Evolutionary conservation across 345 rosid species (phyloP).

Genomic region (Eucalyptus virginea): DNA sequence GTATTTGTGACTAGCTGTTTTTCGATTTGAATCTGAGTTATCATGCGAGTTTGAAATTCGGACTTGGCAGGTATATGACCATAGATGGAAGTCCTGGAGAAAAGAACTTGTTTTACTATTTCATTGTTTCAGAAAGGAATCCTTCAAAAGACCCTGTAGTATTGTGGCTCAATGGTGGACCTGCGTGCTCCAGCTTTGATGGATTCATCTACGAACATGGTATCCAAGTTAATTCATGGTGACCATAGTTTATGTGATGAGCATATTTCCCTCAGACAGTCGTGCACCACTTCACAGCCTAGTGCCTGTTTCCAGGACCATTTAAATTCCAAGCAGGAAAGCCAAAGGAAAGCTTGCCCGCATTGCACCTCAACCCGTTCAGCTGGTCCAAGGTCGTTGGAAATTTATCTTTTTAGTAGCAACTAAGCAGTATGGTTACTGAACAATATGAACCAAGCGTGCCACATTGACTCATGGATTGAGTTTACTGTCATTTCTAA

Average conservation of each 20-base stretch:
- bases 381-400: conserved; percentile 14
- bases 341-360: conserved; percentile 1
- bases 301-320: conserved; percentile 2
- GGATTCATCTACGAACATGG: conserved; percentile 24
- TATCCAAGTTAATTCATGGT: neutral
- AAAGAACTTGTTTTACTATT: conserved; percentile 27
- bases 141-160: conserved; percentile 14
- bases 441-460: neutral
- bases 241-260: neutral
- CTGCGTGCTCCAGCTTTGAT: conserved; percentile 23
- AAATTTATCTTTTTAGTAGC: neutral
- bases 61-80: conserved; percentile 14
- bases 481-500: neutral
- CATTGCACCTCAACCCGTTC: conserved; percentile 5
- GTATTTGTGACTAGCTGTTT: neutral
- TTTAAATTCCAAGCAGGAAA: conserved; percentile 7
- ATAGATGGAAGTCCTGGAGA: conserved; percentile 1
- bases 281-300: neutral
- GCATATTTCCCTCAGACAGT: neutral
- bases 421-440: neutral
- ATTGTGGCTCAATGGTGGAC: conserved; percentile 28
- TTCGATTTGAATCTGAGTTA: neutral
- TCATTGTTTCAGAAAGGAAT: conserved; percentile 8
- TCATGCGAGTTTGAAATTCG: neutral
- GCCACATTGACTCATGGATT: neutral